phyloP scores from a whole-genome alignment of 2,329 filamentous ascomycete genomes.

The Myriosclerotinia duriaeana region DNA sequence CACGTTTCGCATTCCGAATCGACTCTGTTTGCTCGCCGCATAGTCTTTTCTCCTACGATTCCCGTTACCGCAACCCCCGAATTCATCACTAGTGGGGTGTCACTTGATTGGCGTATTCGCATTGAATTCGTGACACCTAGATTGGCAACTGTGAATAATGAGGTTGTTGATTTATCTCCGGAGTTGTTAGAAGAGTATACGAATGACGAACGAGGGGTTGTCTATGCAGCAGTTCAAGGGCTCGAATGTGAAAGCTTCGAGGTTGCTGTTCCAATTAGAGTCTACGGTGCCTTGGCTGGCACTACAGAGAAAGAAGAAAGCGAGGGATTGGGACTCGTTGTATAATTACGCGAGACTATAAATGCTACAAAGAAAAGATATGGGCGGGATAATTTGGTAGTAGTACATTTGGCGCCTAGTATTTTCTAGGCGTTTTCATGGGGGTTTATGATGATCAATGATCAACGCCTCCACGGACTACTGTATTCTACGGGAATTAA shows the following conservation, averaged over 20 bases:
- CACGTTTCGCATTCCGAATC: slow-evolving; percentile 79
- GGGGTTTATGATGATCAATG: slow-evolving; percentile 7
- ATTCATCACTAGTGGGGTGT: slow-evolving; percentile 86
- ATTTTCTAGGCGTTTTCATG: slow-evolving; percentile 4
- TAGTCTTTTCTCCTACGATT: slow-evolving; percentile 80
- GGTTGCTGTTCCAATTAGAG: slow-evolving; percentile 77
- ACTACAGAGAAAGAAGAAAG: slow-evolving; percentile 14
- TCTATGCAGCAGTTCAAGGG: slow-evolving; percentile 75
- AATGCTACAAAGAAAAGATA: slow-evolving; percentile 12
- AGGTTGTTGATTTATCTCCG: slow-evolving; percentile 38
- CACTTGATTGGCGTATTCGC: slow-evolving; percentile 81
- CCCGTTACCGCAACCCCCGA: slow-evolving; percentile 83
- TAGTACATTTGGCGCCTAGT: neutral
- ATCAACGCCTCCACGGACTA: slow-evolving; percentile 6
- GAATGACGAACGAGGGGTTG: slow-evolving; percentile 73
- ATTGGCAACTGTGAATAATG: slow-evolving; percentile 42
- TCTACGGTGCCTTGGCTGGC: slow-evolving; percentile 62
- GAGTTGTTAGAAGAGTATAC: slow-evolving; percentile 75
- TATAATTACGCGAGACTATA: neutral
- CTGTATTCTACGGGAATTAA: neutral
- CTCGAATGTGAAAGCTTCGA: slow-evolving; percentile 87
- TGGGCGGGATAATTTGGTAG: slow-evolving; percentile 7
- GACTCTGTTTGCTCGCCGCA: slow-evolving; percentile 73
- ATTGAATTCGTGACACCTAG: slow-evolving; percentile 89
- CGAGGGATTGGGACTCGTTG: slow-evolving; percentile 14